Evolutionary conservation across 2,329 filamentous ascomycete species (phyloP), one percentile per base, ranked within the genome.

Genomic region (Colletotrichum aenigma): DNA sequence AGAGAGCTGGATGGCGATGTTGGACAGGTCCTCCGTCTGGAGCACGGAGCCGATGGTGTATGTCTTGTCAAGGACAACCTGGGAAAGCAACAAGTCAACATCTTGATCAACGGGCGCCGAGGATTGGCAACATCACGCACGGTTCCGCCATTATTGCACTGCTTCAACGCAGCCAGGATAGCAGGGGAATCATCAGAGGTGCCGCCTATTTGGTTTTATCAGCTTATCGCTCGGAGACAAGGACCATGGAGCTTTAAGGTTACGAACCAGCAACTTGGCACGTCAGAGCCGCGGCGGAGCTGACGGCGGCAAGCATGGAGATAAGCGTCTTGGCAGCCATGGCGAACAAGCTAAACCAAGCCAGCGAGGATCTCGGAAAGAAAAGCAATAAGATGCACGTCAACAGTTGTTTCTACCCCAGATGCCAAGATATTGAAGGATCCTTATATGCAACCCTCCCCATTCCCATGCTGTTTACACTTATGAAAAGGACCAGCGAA

Each of bases 41-140:
- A 94, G 81, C 0, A 92, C 91, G 0, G 91, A 93, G 12, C 89
- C 91, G 75, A 94, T 89, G 2, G 87, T 90, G 80, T 94, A 94
- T 4, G 86, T 87, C 74, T 87, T 85, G 28, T 89, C 88, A 21
- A 94, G 90, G 3, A 93, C 85, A 6, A 93, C 48, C 65, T 67
- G n/a, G 16, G 24, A 34, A 6, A 0, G 15, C 24, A 24, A n/a
- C 8, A 56, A 16, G 15, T 64, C 61, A 64, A 4, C 26, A 26
- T 21, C 36, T 0, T 21, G 4, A 28, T 34, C n/a, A 36, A 1
- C 16, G 28, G 1, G 18, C 1, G n/a, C 18, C 2, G 3, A 56
- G 13, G 0, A n/a, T 30, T 21, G 1, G 4, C n/a, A 13, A 30
- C 2, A 0, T 0, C 21, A 43, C 52, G 10, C 30, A 69, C 89